A percentile compares a stretch with the other conserved stretches of the same genome.
Evolutionary conservation across 352 stramenopile species (phyloP).

Genomic region (Globisporangium recalcitrans): DNA sequence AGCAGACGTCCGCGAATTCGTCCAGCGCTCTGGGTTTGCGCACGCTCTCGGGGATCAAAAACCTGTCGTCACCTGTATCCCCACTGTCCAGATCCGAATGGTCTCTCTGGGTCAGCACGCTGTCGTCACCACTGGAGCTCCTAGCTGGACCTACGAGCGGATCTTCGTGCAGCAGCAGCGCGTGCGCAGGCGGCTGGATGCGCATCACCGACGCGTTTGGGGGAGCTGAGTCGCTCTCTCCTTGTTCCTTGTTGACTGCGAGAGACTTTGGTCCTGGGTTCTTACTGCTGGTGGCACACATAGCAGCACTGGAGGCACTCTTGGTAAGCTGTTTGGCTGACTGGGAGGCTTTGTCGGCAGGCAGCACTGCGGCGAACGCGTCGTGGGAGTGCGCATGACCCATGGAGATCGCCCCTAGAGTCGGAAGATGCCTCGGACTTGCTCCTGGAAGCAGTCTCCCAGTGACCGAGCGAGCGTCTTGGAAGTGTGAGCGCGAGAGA

Average conservation of each 20-base stretch:
- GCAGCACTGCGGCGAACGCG: conserved; percentile 5
- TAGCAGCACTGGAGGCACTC: not conserved
- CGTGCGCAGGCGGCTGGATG: conserved; percentile 11
- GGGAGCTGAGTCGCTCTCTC: not conserved
- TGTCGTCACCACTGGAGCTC: not conserved
- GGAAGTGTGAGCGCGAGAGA: too few relatives aligned
- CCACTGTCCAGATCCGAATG: not conserved
- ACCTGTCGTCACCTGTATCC: conserved; percentile 5
- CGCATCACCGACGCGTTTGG: not conserved
- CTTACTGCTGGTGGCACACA: not conserved
- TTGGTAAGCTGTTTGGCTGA: not conserved
- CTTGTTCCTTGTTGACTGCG: not conserved
- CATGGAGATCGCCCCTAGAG: conserved; percentile 3
- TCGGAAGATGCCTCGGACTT: too few relatives aligned
- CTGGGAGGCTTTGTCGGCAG: not conserved
- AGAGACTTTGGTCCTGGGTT: not conserved
- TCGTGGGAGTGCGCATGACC: not conserved
- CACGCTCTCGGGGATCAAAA: conserved; percentile 55
- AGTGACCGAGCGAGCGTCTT: too few relatives aligned
- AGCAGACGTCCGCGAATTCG: conserved; percentile 42
- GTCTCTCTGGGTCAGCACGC: not conserved
- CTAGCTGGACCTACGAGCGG: not conserved
- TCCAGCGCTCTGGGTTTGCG: conserved; percentile 40
- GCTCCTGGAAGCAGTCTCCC: too few relatives aligned
- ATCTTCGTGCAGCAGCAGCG: not conserved